Conservation (phyloP, 306 rosid species). For the Cicer chorassanicum region DNA sequence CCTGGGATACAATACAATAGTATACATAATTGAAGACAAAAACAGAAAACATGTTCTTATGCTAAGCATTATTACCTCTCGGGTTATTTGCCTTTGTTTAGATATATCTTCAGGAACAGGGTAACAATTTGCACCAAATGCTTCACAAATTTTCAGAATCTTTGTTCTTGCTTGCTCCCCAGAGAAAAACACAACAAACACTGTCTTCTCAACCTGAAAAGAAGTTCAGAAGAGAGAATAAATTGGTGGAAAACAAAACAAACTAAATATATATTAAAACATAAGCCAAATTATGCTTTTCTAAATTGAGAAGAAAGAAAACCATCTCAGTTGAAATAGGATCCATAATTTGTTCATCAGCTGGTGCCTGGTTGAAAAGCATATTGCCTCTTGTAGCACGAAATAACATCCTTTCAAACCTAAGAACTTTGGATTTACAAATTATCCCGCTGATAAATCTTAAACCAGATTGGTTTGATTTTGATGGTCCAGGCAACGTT, state of each 20-base stretch:
- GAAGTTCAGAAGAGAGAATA: constrained; percentile 39
- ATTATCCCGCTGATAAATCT: constrained; percentile 95
- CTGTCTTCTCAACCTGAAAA: constrained; percentile 91
- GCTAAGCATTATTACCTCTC: constrained; percentile 73
- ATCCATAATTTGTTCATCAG: constrained; percentile 86
- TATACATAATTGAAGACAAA: constrained; percentile 1
- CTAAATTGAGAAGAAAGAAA: constrained; percentile 46
- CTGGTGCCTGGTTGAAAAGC: constrained; percentile 92
- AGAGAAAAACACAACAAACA: constrained; percentile 93
- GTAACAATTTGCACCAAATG: constrained; percentile 96
- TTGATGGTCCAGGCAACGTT: constrained; percentile 66
- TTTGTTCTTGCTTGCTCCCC: constrained; percentile 95
- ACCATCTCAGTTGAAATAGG: constrained; percentile 93
- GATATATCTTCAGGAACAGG: constrained; percentile 96
- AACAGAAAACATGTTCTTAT: constrained; percentile 42
- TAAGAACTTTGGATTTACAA: constrained; percentile 78
- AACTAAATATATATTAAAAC: constrained; percentile 32
- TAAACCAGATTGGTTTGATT: constrained; percentile 80
- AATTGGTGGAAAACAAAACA: constrained; percentile 29
- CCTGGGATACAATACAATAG: not conserved
- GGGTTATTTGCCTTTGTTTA: constrained; percentile 86
- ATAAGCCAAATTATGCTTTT: constrained; percentile 29
- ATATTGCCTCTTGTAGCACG: constrained; percentile 99
- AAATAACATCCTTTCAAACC: constrained; percentile 95
- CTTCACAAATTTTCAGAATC: constrained; percentile 94